A percentile compares a stretch with the other conserved stretches of the same genome.
Conservation (phyloP, 495 filamentous ascomycete genomes). For the Penicillium cinerascens region DNA sequence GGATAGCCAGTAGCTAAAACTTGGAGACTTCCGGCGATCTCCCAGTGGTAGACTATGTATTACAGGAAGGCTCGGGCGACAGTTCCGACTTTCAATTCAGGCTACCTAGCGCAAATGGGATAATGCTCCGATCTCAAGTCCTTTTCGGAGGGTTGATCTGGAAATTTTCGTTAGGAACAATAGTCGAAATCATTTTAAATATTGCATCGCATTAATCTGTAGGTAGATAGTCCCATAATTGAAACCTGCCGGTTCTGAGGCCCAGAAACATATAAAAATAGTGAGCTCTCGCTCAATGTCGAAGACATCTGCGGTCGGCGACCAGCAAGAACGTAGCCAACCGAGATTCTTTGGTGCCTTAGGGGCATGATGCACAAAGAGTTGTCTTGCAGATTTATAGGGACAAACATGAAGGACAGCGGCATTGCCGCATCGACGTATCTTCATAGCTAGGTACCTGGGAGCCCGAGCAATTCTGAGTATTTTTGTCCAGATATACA, state of each 20-base stretch:
- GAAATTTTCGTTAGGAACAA: neutral
- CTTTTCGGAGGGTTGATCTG: neutral
- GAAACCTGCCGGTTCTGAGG: neutral
- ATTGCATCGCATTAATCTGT: no score
- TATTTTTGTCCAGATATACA: no score
- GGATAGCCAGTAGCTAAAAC: neutral
- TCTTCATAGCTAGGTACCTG: neutral
- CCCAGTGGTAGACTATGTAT: slow-evolving; percentile 16
- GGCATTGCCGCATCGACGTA: no score
- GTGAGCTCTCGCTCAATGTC: neutral
- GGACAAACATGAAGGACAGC: no score
- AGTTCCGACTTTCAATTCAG: slow-evolving; percentile 4
- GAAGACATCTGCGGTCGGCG: neutral
- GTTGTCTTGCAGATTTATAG: neutral
- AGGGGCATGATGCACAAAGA: neutral
- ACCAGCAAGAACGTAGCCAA: neutral
- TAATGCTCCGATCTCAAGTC: neutral
- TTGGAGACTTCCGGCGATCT: slow-evolving; percentile 8
- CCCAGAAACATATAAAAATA: neutral
- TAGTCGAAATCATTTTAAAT: neutral
- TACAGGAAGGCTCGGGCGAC: slow-evolving; percentile 7
- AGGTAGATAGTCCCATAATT: neutral
- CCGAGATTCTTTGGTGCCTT: neutral
- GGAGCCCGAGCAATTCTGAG: no score
- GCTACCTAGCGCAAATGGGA: neutral